phyloP scores from a whole-genome alignment of 1,284 basidiomycete genomes.

The Sutorius eximius region DNA sequence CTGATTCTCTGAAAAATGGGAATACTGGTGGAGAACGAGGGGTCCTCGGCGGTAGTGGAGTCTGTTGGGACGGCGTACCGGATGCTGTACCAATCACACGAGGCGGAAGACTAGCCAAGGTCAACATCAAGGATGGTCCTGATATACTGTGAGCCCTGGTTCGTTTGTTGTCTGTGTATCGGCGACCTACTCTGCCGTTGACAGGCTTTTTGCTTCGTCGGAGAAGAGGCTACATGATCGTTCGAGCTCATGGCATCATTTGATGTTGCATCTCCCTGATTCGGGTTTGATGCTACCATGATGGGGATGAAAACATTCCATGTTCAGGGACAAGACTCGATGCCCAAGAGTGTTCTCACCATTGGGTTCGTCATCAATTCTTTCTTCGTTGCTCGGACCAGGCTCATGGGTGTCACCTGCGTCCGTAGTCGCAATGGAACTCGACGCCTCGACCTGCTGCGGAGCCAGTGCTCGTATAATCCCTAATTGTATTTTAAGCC shows the following conservation, averaged over 20 bases:
- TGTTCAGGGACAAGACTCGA: background rate
- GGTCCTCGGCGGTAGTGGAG: conserved; percentile 14
- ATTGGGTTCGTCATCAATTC: background rate
- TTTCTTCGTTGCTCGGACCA: background rate
- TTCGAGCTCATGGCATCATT: background rate
- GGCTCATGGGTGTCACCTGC: background rate
- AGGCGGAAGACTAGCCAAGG: conserved; percentile 10
- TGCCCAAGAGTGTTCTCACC: background rate
- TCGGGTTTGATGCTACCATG: background rate
- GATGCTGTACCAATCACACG: conserved; percentile 8
- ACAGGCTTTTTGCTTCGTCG: background rate
- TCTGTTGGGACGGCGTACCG: conserved; percentile 16
- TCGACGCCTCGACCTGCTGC: conserved; percentile 25
- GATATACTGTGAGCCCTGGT: background rate
- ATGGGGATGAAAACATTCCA: background rate
- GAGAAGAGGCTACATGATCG: background rate
- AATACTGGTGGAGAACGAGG: conserved; percentile 18
- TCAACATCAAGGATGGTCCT: conserved; percentile 21
- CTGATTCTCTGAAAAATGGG: conserved; percentile 19
- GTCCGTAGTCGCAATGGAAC: conserved; percentile 3
- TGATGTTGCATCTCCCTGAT: background rate
- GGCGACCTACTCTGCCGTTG: conserved; percentile 13
- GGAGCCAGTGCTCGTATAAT: conserved; percentile 42
- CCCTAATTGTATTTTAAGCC: conserved; percentile 69
- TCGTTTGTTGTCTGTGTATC: background rate